Percentiles rank a stretch among this genome's conserved stretches.
Conservation (phyloP, 1,284 basidiomycete species). For the Ceratobasidium sp. region DNA sequence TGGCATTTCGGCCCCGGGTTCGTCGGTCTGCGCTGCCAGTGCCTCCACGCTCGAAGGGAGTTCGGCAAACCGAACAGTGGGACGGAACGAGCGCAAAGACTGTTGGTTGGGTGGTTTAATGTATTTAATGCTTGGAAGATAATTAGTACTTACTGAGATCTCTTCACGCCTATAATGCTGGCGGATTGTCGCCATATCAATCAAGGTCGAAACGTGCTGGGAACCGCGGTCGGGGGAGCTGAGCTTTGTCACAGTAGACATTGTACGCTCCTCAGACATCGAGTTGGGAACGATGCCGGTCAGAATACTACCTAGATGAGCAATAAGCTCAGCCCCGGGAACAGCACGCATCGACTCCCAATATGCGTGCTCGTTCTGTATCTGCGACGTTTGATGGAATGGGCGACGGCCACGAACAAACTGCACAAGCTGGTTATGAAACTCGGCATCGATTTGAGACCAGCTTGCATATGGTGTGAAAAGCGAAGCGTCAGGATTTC, state of each 20-base stretch:
- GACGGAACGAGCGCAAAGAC: no score
- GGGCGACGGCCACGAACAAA: slow-evolving; percentile 20
- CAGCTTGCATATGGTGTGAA: slow-evolving; percentile 13
- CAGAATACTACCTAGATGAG: neutral
- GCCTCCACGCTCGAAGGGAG: no score
- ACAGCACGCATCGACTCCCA: slow-evolving; percentile 22
- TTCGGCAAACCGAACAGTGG: no score
- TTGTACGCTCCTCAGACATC: slow-evolving; percentile 26
- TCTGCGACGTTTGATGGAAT: neutral
- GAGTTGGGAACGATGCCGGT: slow-evolving; percentile 13
- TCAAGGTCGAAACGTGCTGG: slow-evolving; percentile 16
- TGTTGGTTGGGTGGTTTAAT: no score
- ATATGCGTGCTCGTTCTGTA: neutral
- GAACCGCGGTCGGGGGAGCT: slow-evolving; percentile 19
- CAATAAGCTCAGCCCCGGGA: slow-evolving; percentile 12
- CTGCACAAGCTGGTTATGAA: slow-evolving; percentile 2
- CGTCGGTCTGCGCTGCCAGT: no score
- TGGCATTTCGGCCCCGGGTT: no score
- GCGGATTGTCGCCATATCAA: slow-evolving; percentile 25
- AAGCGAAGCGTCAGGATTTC: neutral
- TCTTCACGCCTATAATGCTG: slow-evolving; percentile 22
- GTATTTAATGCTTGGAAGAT: neutral
- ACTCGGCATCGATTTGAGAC: neutral
- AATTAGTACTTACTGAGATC: neutral
- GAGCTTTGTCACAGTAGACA: slow-evolving; percentile 8